Percentiles rank a stretch among this genome's conserved stretches.
These are phyloP conservation scores for Chloropicon primus DNA, from an alignment of 139 green algal species.

Conservation along the genomic window DNA sequence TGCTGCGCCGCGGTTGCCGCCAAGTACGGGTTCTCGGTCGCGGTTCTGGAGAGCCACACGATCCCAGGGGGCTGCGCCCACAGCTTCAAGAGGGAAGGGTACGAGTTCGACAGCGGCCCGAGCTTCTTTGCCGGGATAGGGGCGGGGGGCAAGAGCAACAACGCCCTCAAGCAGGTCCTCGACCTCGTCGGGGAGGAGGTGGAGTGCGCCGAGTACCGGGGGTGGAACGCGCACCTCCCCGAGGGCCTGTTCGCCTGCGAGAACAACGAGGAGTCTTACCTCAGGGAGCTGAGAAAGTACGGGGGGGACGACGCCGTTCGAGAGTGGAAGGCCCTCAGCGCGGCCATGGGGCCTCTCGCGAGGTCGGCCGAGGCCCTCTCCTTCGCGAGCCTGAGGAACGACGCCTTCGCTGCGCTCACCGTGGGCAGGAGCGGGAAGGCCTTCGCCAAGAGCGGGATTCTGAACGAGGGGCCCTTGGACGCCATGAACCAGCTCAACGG, in stretches of 20 bases:
- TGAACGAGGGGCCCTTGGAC: constrained; percentile 9
- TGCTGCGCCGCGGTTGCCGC: constrained; percentile 62
- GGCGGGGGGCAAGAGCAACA: constrained; percentile 25
- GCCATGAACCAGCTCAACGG: constrained; percentile 28
- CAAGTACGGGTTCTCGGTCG: constrained; percentile 68
- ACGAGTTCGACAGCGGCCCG: constrained; percentile 74
- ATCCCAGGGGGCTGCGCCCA: constrained; percentile 24
- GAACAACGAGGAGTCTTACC: constrained; percentile 3
- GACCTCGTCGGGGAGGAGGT: constrained; percentile 46
- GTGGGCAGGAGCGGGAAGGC: neutral
- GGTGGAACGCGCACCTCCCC: constrained; percentile 63
- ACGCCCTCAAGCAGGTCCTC: constrained; percentile 55
- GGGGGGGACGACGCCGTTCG: neutral
- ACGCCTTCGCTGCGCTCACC: neutral
- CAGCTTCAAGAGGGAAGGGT: constrained; percentile 29
- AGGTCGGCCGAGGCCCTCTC: neutral
- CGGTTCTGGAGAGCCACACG: constrained; percentile 66
- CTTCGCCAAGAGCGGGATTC: neutral
- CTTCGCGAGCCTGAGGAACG: neutral
- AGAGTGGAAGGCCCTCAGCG: neutral
- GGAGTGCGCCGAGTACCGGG: constrained; percentile 21
- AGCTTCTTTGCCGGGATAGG: constrained; percentile 67
- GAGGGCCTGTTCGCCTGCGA: constrained; percentile 38
- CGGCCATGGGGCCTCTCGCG: neutral
- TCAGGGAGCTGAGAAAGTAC: neutral